Evolutionary conservation across 1,139 yeast genomes (phyloP).

Genomic region (Yamadazyma songkhlaensis): DNA sequence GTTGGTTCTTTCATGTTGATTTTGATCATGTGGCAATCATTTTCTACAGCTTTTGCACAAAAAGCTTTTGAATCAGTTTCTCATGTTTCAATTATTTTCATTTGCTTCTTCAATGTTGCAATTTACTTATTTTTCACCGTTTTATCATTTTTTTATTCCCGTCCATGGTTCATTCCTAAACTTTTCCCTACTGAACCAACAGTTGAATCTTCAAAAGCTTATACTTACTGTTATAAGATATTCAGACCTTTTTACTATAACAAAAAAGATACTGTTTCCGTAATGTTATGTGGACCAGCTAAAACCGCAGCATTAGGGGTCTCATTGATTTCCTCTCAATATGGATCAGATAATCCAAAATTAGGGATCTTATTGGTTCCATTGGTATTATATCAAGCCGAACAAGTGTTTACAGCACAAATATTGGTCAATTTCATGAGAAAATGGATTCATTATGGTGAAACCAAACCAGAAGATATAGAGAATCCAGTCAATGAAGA

Average conservation of each 20-base stretch:
- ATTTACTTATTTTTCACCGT: conserved; percentile 72
- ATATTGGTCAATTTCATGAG: conserved; percentile 62
- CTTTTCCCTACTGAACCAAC: conserved; percentile 49
- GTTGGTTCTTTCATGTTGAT: conserved; percentile 78
- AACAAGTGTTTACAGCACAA: conserved; percentile 79
- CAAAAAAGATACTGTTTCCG: conserved; percentile 69
- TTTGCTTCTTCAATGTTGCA: conserved; percentile 79
- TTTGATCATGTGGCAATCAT: conserved; percentile 78
- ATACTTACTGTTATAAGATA: conserved; percentile 35
- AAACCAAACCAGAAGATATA: conserved; percentile 16
- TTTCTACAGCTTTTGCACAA: conserved; percentile 85
- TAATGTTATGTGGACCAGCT: conserved; percentile 89
- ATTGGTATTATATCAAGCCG: conserved; percentile 79
- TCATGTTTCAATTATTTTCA: conserved; percentile 64
- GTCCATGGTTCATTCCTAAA: conserved; percentile 54
- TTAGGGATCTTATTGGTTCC: conserved; percentile 78
- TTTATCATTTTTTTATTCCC: conserved; percentile 53
- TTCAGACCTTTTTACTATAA: conserved; percentile 70
- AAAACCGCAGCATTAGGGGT: conserved; percentile 92
- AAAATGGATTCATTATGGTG: conserved; percentile 58
- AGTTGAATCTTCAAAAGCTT: conserved; percentile 37
- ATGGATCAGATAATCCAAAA: conserved; percentile 58
- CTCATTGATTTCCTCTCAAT: conserved; percentile 74
- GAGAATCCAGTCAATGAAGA: not conserved
- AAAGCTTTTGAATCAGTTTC: conserved; percentile 72